Conservation (phyloP, 2,329 filamentous ascomycete species). For the Penicillium sclerotiorum region DNA sequence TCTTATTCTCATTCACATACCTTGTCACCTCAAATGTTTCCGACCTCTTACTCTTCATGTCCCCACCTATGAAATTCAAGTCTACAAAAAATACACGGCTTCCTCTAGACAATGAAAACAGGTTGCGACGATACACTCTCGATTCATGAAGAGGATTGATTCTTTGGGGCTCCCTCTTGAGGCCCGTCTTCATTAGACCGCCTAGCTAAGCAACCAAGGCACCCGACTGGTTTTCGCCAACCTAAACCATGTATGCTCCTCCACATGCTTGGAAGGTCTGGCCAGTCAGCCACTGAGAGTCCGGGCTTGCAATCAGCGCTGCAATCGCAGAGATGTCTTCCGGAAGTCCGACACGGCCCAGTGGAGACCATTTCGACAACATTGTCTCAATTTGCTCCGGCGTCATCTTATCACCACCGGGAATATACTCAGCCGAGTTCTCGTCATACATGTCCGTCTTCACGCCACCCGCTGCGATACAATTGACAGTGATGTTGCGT, state of each 20-base stretch:
- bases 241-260: slow-evolving; percentile 24
- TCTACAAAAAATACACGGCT: too few relatives aligned
- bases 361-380: slow-evolving; percentile 25
- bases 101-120: too few relatives aligned
- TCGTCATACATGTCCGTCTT: slow-evolving; percentile 29
- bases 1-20: too few relatives aligned
- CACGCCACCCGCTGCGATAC: slow-evolving; percentile 26
- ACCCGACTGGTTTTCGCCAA: too few relatives aligned
- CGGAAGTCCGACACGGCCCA: slow-evolving; percentile 21
- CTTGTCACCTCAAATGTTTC: too few relatives aligned
- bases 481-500: slow-evolving; percentile 27
- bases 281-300: slow-evolving; percentile 29
- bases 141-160: too few relatives aligned
- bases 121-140: too few relatives aligned
- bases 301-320: slow-evolving; percentile 24
- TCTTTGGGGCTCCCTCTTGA: too few relatives aligned
- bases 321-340: slow-evolving; percentile 25
- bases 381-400: slow-evolving; percentile 19
- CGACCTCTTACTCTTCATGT: too few relatives aligned
- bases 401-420: slow-evolving; percentile 22
- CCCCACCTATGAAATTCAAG: too few relatives aligned
- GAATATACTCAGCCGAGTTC: slow-evolving; percentile 23
- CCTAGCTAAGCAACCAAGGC: too few relatives aligned
- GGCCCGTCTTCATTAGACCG: too few relatives aligned
- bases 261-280: slow-evolving; percentile 27